Conservation (phyloP, 352 stramenopile species). For the Peronospora belbahrii region DNA sequence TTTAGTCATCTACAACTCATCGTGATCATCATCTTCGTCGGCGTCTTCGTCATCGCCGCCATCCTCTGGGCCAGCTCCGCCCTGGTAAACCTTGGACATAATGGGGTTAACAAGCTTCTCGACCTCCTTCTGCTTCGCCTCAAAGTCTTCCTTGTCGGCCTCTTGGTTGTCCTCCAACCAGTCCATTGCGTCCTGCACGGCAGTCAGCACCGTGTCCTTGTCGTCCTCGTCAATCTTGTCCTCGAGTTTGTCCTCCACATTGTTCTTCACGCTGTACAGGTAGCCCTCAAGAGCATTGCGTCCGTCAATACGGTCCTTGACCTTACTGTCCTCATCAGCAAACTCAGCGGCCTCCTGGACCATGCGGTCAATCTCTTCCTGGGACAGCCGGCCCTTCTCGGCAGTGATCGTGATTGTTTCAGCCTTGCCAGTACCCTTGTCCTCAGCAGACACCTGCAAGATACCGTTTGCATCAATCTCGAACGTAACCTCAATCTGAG, state of each 20-base stretch:
- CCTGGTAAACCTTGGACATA: conserved; percentile 96
- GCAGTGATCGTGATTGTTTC: conserved; percentile 98
- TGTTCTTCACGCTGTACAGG: conserved; percentile 94
- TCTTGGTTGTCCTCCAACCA: conserved; percentile 99
- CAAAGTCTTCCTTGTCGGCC: conserved; percentile 96
- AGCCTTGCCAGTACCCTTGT: conserved; percentile 98
- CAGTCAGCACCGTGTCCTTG: conserved; percentile 83
- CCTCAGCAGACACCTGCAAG: conserved; percentile 94
- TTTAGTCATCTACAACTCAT: conserved; percentile 90
- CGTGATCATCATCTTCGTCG: conserved; percentile 79
- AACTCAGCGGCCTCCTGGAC: conserved; percentile 97
- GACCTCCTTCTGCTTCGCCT: conserved; percentile 98
- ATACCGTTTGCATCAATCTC: conserved; percentile 99
- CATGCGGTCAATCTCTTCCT: conserved; percentile 99
- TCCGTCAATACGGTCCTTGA: conserved; percentile 95
- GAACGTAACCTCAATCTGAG: conserved; percentile 99
- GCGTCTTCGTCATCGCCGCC: conserved; percentile 79
- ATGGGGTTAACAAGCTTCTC: conserved; percentile 98
- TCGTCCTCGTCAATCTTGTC: conserved; percentile 96
- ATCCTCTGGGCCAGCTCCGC: conserved; percentile 49
- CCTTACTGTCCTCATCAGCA: conserved; percentile 97
- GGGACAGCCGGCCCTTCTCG: conserved; percentile 96
- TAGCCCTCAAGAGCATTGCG: conserved; percentile 96
- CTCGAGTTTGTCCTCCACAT: conserved; percentile 89
- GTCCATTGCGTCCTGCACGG: conserved; percentile 97